Evolutionary conservation across 2,329 filamentous ascomycete genomes (phyloP), one percentile per base, ranked within the genome.

Genomic region (Neonectria neomacrospora): DNA sequence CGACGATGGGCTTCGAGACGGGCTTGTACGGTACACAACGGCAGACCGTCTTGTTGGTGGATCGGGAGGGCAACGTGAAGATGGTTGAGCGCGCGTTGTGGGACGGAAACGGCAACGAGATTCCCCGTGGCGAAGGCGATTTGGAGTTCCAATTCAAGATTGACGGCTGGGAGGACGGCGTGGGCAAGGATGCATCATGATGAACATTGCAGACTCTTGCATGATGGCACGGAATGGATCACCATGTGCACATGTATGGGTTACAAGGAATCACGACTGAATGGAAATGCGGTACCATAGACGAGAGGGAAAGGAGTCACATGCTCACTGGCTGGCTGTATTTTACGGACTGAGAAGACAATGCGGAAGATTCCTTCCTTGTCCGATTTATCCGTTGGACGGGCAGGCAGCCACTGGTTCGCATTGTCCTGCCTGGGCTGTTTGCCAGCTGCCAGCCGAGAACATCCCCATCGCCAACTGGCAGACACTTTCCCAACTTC

Each of bases 1-100:
- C 65, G 0, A 64, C 67, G 16, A 81, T 76, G 45, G 81, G 80
- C 1, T 88, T 87, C 67, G 84, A 85, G 72, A 85, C 82, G 5
- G 88, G 88, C 2, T 78, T 88, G 66, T 90, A 90, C 69, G 88
- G 88, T 4, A 90, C 88, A 5, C 88, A 90, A 76, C 78, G 88
- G 39, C 88, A 90, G 78, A 90, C 88, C 0, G 78, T 90, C 14
- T 76, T 90, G 14, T 76, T 90, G 47, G 84, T 90, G 7, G 87
- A 89, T 68, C 88, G 85, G 85, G 81, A 89, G 3, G 88, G 88
- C 3, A 86, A 86, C 37, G 85, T 88, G 18, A 85, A 82, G 0
- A 88, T 86, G 69, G 80, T 81, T 30, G 88, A 90, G 77, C 80
- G 88, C 37, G 84, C 87, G 5, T 76, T 90, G 44, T 90, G 83